Conservation (phyloP, 177 flowering plant genomes). For the Vitis hybrid region DNA sequence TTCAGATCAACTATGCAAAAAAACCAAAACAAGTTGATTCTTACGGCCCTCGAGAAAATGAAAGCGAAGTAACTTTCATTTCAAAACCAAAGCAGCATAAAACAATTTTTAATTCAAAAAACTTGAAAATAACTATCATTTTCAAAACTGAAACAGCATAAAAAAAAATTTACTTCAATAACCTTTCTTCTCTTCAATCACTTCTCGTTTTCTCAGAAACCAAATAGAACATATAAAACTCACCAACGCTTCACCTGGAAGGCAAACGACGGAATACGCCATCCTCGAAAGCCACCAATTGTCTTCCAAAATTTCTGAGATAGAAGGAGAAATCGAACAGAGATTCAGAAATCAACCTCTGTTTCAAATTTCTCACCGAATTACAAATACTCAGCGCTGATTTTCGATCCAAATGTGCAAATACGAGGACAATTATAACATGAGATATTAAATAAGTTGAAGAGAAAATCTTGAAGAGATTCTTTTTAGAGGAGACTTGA, state of each 20-base stretch:
- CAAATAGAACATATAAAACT: conserved; percentile 2
- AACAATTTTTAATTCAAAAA: no score
- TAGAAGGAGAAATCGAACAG: conserved; percentile 3
- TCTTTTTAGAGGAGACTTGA: neutral
- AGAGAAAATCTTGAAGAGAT: neutral
- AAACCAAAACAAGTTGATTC: no score
- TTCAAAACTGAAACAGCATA: no score
- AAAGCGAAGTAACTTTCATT: no score
- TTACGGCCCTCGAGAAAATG: no score
- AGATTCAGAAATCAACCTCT: conserved; percentile 1
- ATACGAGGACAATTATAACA: no score
- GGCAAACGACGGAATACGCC: neutral
- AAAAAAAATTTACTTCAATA: no score
- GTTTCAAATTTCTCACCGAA: neutral
- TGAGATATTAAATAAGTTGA: neutral
- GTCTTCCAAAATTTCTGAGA: neutral
- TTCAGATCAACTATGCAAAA: no score
- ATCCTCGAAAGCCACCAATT: neutral
- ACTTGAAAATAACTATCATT: no score
- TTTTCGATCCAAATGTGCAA: no score
- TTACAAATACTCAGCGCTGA: no score
- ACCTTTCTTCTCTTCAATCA: neutral
- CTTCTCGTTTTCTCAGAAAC: neutral
- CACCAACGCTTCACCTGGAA: conserved; percentile 4
- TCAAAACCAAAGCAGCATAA: no score